Evolutionary conservation across 2,329 filamentous ascomycete species (phyloP), one percentile per base, ranked within the genome.

Genomic region (Pyrenophora tritici-repentis): DNA sequence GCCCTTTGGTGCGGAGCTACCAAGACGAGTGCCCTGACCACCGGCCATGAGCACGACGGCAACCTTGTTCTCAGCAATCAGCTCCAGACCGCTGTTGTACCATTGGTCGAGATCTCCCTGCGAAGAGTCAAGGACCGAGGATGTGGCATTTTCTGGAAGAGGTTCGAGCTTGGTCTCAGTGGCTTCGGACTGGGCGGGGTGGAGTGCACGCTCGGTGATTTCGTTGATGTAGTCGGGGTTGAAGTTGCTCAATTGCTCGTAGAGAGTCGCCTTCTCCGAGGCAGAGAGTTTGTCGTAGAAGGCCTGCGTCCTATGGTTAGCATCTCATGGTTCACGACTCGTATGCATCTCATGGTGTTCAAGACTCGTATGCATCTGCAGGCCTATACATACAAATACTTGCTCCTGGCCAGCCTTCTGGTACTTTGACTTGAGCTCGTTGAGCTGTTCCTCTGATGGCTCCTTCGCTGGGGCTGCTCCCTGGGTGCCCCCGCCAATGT

Each of bases 1-100:
- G 50, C 94, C 94, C 81, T 99, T 99, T 62, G 94, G 94, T 14
- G 88, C 93, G 50, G 91, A 94, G 81, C 91, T 97, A 63, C 94
- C 94, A 58, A 99, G 79, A 56, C 94, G 85, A 56, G 94, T 99
- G 59, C 94, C 94, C 79, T 99, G 94, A 29, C 94, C 94, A 71
- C 94, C 94, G 51, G 94, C 94, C 90, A 99, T 95, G 68, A 99
- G 84, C 43, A 99, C 91, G 14, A 99, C 94, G 26, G 86, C 87
- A 39, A 89, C 87, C 70, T 86, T 84, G 76, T 87, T 87, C 61
- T 85, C 78, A 6, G 85, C 82, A 58, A 89, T 86, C 65, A 86
- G 73, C 64, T 84, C 79, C 57, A 90, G 73, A 37, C 87, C 87
- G 36, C 78, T 80, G 56, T 88, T 79, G 75, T 96, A 94, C 92